These are phyloP conservation scores for Pecoramyces ruminantium DNA, from an alignment of 192 early-diverging fungal species.

Conservation along the genomic window DNA sequence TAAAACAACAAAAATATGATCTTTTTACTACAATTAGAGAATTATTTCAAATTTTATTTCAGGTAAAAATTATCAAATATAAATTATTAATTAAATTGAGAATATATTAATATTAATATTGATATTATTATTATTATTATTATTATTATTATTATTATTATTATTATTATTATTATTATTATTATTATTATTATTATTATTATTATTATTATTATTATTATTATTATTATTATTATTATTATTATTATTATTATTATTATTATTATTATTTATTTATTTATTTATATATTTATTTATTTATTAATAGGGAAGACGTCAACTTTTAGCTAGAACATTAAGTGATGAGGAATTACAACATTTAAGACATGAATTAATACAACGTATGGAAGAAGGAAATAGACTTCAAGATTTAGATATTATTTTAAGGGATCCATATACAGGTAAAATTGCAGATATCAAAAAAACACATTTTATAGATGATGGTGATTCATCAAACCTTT, in stretches of 20 bases:
- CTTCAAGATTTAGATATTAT: constrained; percentile 31
- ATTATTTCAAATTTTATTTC: constrained; percentile 37
- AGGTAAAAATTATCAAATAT: constrained; percentile 7
- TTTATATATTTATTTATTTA: neutral
- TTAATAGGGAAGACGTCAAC: constrained; percentile 24
- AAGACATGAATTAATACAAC: constrained; percentile 26
- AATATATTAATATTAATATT: no score
- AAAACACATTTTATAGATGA: constrained; percentile 34
- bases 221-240: no score
- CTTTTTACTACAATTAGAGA: constrained; percentile 26
- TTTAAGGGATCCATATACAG: constrained; percentile 28
- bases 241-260: neutral
- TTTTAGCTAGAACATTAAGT: constrained; percentile 37
- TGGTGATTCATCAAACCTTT: constrained; percentile 15
- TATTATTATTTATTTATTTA: neutral
- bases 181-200: no score
- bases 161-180: no score
- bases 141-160: no score
- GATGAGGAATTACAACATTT: constrained; percentile 34
- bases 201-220: no score
- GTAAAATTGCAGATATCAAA: constrained; percentile 1
- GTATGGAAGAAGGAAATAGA: constrained; percentile 32
- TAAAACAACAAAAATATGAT: constrained; percentile 30
- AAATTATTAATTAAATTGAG: no score
- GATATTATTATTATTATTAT: no score